These are phyloP conservation scores for Picea abies DNA, from an alignment of 83 land plant species.

Conservation along the genomic window DNA sequence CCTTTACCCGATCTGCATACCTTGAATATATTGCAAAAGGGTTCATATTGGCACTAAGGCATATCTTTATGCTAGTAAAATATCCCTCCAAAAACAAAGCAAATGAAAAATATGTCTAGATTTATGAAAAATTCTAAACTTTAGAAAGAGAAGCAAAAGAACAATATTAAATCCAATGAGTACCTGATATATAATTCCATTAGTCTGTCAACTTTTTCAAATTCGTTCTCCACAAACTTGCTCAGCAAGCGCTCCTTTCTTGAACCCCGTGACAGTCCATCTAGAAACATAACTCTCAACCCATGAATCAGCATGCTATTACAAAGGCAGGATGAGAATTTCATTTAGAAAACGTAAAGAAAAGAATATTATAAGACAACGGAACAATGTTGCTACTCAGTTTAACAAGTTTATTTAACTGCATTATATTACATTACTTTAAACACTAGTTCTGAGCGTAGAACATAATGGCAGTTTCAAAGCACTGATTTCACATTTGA, in stretches of 20 bases:
- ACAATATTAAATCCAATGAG: not conserved
- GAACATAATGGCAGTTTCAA: not conserved
- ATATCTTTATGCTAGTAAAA: not conserved
- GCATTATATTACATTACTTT: not conserved
- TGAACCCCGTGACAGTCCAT: conserved; percentile 82
- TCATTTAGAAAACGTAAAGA: not conserved
- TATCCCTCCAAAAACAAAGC: not conserved
- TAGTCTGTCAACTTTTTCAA: conserved; percentile 92
- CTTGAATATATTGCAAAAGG: conserved; percentile 35
- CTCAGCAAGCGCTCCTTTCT: conserved; percentile 91
- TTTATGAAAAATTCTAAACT: not conserved
- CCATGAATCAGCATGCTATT: not conserved
- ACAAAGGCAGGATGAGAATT: not conserved
- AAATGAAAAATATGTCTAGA: not conserved
- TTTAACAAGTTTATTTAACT: not conserved
- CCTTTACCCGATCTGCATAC: conserved; percentile 84
- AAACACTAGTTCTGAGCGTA: not conserved
- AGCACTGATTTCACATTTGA: not conserved
- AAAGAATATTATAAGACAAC: not conserved
- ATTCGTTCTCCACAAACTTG: conserved; percentile 93
- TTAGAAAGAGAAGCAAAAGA: not conserved
- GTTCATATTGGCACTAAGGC: conserved; percentile 2
- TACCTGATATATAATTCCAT: conserved; percentile 97
- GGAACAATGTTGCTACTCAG: not conserved
- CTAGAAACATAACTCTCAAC: conserved; percentile 33